Evolutionary conservation across 2,329 filamentous ascomycete genomes (phyloP).

Genomic region (Fusarium nelsonii): DNA sequence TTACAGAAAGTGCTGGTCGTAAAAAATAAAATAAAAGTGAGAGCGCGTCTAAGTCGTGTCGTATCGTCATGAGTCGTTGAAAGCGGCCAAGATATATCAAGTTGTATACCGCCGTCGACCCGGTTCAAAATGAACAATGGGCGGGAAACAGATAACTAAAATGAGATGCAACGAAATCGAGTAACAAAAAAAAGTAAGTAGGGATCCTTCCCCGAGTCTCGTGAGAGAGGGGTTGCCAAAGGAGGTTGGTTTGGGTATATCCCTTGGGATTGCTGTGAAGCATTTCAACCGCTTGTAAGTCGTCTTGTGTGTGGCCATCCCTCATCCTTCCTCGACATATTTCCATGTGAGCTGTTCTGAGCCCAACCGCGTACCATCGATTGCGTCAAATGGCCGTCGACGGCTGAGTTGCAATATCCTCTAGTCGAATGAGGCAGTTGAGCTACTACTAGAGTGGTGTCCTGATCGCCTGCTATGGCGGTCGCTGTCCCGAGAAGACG

Average conservation of each 20-base stretch:
- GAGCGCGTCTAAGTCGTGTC: slow-evolving; percentile 46
- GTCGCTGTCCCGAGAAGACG: slow-evolving; percentile 61
- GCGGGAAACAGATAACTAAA: slow-evolving; percentile 7
- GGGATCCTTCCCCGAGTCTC: slow-evolving; percentile 38
- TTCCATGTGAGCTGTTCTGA: slow-evolving; percentile 29
- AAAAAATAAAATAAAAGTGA: slow-evolving; percentile 37
- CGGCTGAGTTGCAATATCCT: slow-evolving; percentile 27
- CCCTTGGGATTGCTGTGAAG: slow-evolving; percentile 54
- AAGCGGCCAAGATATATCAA: slow-evolving; percentile 21
- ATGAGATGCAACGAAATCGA: not conserved
- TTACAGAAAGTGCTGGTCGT: slow-evolving; percentile 33
- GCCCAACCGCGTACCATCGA: slow-evolving; percentile 27
- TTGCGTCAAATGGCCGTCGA: slow-evolving; percentile 13
- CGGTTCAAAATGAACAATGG: slow-evolving; percentile 19
- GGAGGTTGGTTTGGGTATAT: slow-evolving; percentile 48
- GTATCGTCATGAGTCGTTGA: slow-evolving; percentile 47
- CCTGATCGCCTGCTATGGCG: slow-evolving; percentile 64
- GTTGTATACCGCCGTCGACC: slow-evolving; percentile 23
- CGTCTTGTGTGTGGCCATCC: slow-evolving; percentile 41
- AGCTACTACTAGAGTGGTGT: slow-evolving; percentile 72
- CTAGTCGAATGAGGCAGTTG: slow-evolving; percentile 70
- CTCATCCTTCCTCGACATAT: slow-evolving; percentile 27
- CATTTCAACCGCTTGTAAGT: slow-evolving; percentile 55
- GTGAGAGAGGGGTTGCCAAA: slow-evolving; percentile 45
- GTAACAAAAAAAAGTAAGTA: slow-evolving; percentile 11